Evolutionary conservation across 768 basidiomycete species (phyloP).

Genomic region (Suillus decipiens): DNA sequence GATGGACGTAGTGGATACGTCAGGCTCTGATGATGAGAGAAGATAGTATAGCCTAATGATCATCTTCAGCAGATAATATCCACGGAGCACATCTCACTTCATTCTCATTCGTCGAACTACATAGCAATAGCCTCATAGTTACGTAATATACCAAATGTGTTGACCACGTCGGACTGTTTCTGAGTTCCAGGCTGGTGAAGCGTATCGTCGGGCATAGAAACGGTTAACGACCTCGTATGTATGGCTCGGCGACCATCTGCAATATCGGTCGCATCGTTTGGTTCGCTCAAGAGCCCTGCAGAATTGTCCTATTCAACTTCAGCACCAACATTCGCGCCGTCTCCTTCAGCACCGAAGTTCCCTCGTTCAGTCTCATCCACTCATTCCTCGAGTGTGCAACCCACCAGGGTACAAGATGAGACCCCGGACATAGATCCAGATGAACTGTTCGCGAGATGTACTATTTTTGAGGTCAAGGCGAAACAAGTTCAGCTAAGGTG

Average conservation of each 20-base stretch:
- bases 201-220: background rate
- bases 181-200: background rate
- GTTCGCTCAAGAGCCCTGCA: constrained; percentile 20
- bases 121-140: constrained; percentile 16
- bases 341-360: constrained; percentile 16
- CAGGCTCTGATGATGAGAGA: constrained; percentile 22
- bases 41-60: constrained; percentile 21
- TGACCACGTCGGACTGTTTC: background rate
- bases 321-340: constrained; percentile 9
- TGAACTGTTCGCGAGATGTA: constrained; percentile 69
- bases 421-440: constrained; percentile 56
- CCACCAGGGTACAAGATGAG: constrained; percentile 21
- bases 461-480: constrained; percentile 69
- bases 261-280: constrained; percentile 32
- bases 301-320: constrained; percentile 14
- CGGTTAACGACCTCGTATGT: constrained; percentile 1
- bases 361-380: constrained; percentile 15
- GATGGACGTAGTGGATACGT: constrained; percentile 18
- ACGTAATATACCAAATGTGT: constrained; percentile 22
- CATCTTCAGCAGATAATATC: constrained; percentile 13
- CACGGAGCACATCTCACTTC: background rate
- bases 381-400: constrained; percentile 10
- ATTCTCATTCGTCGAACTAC: constrained; percentile 5
- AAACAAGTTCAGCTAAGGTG: constrained; percentile 73
- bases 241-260: constrained; percentile 45